Evolutionary conservation across 257 asterid species (phyloP), one percentile per base, ranked within the genome.

Genomic region (Ilex aquifolium): DNA sequence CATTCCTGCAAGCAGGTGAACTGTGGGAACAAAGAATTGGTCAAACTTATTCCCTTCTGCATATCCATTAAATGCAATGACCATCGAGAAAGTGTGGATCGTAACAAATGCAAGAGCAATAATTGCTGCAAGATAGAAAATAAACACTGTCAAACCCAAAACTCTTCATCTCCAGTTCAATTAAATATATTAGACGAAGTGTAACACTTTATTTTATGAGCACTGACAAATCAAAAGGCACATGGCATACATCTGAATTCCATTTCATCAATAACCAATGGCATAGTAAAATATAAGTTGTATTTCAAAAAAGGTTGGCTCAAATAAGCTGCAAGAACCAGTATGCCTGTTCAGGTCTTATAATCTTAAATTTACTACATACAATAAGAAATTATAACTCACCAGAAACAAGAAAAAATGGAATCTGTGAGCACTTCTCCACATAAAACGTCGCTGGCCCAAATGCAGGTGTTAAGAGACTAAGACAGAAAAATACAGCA

Each of bases 381-480:
- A 55, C 2, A 6, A 49, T n/a, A 16, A 39, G 44, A 12, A 13
- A 15, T 13, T 52, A 31, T 74, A 65, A 77, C 83, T 79, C 76
- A 91, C 98, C 80, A 66, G 97, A 85, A 64, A 93, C 91, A 12
- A 93, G 91, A 65, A 93, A 93, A 72, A 90, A 87, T 30, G 99
- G 95, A 12, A 93, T 81, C 67, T 72, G 83, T 8, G 97, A 82
- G 83, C 99, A 93, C 77, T 84, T 90, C 51, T 90, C 96, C 29
- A 87, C 88, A 73, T 90, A 89, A 84, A 82, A 93, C 39, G 97
- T 93, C 52, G 91, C 99, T 27, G 99, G 94, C 48, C 99, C 99
- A 74, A 93, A 90, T 27, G 99, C 91, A 71, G 99, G 99, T 30
- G 99, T 87, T 68, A 93, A 65, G 62, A 93, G 96, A 84, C 99